Percentiles rank a stretch among this genome's conserved stretches.
Conservation (phyloP, 345 rosid genomes). For the Populus simonii region DNA sequence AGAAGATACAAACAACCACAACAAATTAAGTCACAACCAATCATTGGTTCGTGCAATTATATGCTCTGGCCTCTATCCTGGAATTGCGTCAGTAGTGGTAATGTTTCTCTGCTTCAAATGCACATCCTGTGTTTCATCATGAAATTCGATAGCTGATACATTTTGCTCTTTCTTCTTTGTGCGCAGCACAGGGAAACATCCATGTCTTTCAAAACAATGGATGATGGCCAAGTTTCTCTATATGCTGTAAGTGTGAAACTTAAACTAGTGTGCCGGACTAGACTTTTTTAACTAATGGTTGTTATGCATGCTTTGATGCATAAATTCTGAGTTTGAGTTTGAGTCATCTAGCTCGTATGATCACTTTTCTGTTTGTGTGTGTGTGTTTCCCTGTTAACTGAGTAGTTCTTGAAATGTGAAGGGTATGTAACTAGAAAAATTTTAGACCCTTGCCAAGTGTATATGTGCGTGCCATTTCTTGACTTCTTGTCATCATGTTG, state of each 20-base stretch:
- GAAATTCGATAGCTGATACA: not conserved
- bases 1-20: slow-evolving; percentile 55
- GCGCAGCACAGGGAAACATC: slow-evolving; percentile 90
- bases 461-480: not conserved
- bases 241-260: slow-evolving; percentile 59
- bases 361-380: not conserved
- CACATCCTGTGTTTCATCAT: not conserved
- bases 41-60: slow-evolving; percentile 87
- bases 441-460: not conserved
- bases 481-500: not conserved
- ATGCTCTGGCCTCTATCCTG: slow-evolving; percentile 96
- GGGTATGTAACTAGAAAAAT: not conserved
- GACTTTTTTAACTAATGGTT: not conserved
- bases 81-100: slow-evolving; percentile 94
- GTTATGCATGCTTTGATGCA: not conserved
- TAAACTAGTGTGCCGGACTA: not conserved
- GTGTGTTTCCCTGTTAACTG: not conserved
- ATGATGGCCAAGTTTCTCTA: slow-evolving; percentile 88
- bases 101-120: slow-evolving; percentile 13
- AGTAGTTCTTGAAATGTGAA: not conserved
- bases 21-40: slow-evolving; percentile 86
- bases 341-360: not conserved
- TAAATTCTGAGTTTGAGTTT: not conserved
- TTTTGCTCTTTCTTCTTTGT: slow-evolving; percentile 14
- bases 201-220: slow-evolving; percentile 96